Base-by-base conservation (phyloP, 2,329 filamentous ascomycete genomes). In the Aspergillus spinulosporus region DNA sequence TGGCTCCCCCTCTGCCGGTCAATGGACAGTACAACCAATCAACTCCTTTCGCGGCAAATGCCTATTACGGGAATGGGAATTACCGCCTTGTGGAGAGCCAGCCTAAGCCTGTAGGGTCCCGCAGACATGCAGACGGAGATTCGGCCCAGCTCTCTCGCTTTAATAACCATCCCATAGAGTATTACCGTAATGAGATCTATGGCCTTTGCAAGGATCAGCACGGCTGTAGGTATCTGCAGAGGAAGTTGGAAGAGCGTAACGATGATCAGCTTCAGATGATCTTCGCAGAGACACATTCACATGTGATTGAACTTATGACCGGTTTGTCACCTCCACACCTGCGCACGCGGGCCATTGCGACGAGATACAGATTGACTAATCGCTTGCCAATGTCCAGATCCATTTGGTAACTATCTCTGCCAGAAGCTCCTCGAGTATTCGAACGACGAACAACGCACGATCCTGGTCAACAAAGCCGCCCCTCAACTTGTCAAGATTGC, bases 321-420 rank as follows among this genome's bases (percentile, higher is more conserved):
- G 82, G 80, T 82, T 68, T 61, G 74, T 64, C n/a, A 36, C 43
- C 45, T 11, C 8, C 11, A n/a, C 4, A 12, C 48, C 21, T n/a
- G 39, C 36, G 49, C 34, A 43, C 3, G 26, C 40, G 26, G 4
- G 44, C 28, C 48, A 40, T 14, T 12, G 7, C 6, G 29, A 28
- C 6, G 15, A 21, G 9, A 29, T 37, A 6, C 21, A 26, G 14
- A 26, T 15, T 36, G 12, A 29, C 31, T 54, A 48, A 54, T 60
- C 74, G 58, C 73, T 56, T 21, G 53, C 28, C 21, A 21, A 46
- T 42, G 42, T 29, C 43, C 56, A 81, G 93, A 99, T 76, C 93
- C 94, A 7, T 99, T 99, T 74, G 94, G 94, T 73, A 99, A 99
- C 80, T 99, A 99, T 76, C 86, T 99, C 64, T 97, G 93, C 81